Percentiles rank a stretch among this genome's conserved stretches.
Evolutionary conservation across 345 rosid genomes (phyloP).

Genomic region (Gossypium longicalyx): DNA sequence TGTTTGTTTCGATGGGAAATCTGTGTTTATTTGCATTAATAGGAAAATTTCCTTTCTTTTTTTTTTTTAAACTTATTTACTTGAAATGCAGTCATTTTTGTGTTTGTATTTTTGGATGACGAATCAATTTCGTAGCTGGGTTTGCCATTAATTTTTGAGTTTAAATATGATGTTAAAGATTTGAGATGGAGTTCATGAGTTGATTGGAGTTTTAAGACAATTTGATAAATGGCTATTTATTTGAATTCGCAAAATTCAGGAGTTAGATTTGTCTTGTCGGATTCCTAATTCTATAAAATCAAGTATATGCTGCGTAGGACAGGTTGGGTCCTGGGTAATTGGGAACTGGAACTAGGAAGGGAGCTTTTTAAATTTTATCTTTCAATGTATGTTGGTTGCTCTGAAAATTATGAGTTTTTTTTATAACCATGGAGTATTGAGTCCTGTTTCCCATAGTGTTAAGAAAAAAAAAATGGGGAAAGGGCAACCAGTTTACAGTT

Average conservation of each 20-base stretch:
- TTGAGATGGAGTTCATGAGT: not conserved
- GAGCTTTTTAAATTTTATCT: not conserved
- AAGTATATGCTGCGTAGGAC: not conserved
- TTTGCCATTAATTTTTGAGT: not conserved
- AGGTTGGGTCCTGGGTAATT: not conserved
- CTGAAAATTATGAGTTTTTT: not conserved
- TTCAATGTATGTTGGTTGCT: not conserved
- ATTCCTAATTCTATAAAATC: not conserved
- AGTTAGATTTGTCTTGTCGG: not conserved
- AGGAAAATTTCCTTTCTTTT: not conserved
- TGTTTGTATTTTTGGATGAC: not conserved
- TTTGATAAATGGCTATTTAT: not conserved
- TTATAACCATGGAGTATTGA: not conserved
- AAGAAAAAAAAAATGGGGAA: not conserved
- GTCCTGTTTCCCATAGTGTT: not conserved
- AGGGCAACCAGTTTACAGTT: not conserved
- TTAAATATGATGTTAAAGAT: not conserved
- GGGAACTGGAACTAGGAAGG: not conserved
- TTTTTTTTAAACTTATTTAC: too few relatives aligned
- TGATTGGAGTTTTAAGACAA: not conserved
- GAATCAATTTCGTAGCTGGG: not conserved
- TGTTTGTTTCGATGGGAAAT: not conserved
- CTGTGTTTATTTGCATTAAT: not conserved
- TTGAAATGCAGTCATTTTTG: not conserved
- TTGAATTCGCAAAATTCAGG: not conserved